Evolutionary conservation across 2,329 filamentous ascomycete species (phyloP).

Genomic region (Scedosporium apiospermum): DNA sequence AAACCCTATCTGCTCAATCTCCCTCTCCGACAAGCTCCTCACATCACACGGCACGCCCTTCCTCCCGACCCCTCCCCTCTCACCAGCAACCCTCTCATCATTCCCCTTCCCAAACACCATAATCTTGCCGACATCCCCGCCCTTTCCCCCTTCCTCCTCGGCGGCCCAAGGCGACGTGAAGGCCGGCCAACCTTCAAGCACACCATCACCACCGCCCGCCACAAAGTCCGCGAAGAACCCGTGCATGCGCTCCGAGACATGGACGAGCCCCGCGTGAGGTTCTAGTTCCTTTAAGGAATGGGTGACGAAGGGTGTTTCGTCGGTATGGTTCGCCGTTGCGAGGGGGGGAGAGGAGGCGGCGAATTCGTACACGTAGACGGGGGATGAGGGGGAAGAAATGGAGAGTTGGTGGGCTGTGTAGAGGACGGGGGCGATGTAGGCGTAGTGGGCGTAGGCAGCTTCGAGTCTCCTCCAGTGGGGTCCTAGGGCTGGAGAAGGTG

Average conservation of each 20-base stretch:
- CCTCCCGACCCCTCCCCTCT: slow-evolving; percentile 18
- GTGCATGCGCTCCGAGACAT: slow-evolving; percentile 31
- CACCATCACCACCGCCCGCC: slow-evolving; percentile 9
- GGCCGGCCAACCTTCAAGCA: slow-evolving; percentile 26
- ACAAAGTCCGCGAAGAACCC: slow-evolving; percentile 27
- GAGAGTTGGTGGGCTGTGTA: slow-evolving; percentile 38
- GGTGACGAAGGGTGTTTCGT: slow-evolving; percentile 32
- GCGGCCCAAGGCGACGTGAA: slow-evolving; percentile 30
- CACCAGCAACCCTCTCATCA: slow-evolving; percentile 34
- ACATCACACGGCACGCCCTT: slow-evolving; percentile 34
- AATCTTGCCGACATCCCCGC: slow-evolving; percentile 22
- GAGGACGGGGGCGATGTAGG: slow-evolving; percentile 54
- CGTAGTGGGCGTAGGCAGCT: slow-evolving; percentile 54
- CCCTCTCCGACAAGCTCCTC: slow-evolving; percentile 30
- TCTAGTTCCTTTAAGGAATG: slow-evolving; percentile 29
- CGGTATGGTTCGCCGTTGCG: slow-evolving; percentile 36
- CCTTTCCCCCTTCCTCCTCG: slow-evolving; percentile 11
- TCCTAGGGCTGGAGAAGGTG: slow-evolving; percentile 28
- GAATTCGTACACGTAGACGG: slow-evolving; percentile 49
- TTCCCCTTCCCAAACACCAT: slow-evolving; percentile 53
- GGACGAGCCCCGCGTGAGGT: slow-evolving; percentile 24
- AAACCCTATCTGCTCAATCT: slow-evolving; percentile 42
- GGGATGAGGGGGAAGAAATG: not conserved
- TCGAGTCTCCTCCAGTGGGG: slow-evolving; percentile 48
- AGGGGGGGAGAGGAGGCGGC: slow-evolving; percentile 32